Evolutionary conservation across 345 rosid genomes (phyloP).

Genomic region (Chamaenerion angustifolium): DNA sequence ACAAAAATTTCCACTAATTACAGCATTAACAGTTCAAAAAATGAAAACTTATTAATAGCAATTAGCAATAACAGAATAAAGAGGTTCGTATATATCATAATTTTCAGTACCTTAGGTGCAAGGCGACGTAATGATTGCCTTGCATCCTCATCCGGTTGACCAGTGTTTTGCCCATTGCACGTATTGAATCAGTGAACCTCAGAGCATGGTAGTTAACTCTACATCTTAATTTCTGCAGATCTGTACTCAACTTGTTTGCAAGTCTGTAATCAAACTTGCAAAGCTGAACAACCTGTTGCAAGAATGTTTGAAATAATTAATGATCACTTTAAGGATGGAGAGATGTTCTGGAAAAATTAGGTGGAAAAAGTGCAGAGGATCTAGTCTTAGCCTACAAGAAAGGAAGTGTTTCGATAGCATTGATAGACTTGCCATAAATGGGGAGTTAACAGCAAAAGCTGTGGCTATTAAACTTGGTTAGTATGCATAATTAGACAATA

Average conservation of each 20-base stretch:
- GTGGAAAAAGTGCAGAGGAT: no score
- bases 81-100: constrained; percentile 5
- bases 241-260: constrained; percentile 67
- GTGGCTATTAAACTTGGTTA: no score
- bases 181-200: constrained; percentile 73
- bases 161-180: constrained; percentile 55
- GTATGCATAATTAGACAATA: no score
- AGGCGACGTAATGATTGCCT: constrained; percentile 74
- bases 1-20: no score
- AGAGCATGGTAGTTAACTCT: constrained; percentile 89
- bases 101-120: constrained; percentile 71
- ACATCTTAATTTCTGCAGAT: constrained; percentile 87
- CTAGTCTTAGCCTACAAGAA: no score
- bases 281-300: constrained; percentile 69
- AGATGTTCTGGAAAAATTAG: no score
- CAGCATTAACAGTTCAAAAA: no score
- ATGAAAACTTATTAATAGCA: no score
- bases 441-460: no score
- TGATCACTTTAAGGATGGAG: constrained; percentile 1
- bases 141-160: constrained; percentile 63
- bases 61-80: constrained; percentile 5
- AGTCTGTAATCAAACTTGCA: constrained; percentile 90
- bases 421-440: no score
- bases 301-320: constrained; percentile 3
- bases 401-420: no score